These are phyloP conservation scores for Amanita inopinata DNA, from an alignment of 768 basidiomycete species.

Conservation along the genomic window DNA sequence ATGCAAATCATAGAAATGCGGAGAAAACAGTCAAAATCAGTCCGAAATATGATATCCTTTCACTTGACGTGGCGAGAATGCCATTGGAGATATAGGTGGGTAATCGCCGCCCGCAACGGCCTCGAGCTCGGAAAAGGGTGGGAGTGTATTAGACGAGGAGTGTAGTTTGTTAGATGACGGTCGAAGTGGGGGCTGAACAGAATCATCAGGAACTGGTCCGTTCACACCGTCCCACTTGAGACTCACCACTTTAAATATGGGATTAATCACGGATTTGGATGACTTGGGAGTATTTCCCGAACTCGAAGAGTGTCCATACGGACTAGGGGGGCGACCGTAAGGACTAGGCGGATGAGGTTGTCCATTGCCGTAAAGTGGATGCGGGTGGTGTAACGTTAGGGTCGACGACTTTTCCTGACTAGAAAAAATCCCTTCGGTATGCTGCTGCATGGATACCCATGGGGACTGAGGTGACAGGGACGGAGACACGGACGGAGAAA, in stretches of 20 bases:
- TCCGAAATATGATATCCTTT: slow-evolving; percentile 27
- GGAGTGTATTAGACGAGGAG: slow-evolving; percentile 42
- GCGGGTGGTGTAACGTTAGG: slow-evolving; percentile 26
- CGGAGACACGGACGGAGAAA: slow-evolving; percentile 55
- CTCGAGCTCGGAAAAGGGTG: slow-evolving; percentile 74
- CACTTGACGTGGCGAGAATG: slow-evolving; percentile 42
- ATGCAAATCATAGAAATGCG: slow-evolving; percentile 15
- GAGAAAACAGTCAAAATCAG: slow-evolving; percentile 17
- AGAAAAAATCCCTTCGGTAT: slow-evolving; percentile 23
- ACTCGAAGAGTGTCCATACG: slow-evolving; percentile 50
- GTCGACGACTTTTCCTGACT: slow-evolving; percentile 27
- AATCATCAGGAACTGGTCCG: slow-evolving; percentile 25
- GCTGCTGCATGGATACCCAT: slow-evolving; percentile 43
- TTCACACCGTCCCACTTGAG: slow-evolving; percentile 29
- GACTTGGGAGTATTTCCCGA: slow-evolving; percentile 54
- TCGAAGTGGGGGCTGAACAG: slow-evolving; percentile 43
- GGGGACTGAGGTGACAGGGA: slow-evolving; percentile 38
- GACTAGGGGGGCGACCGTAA: slow-evolving; percentile 41
- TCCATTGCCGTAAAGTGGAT: slow-evolving; percentile 26
- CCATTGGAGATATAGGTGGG: slow-evolving; percentile 68
- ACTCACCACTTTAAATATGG: slow-evolving; percentile 88
- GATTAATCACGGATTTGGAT: slow-evolving; percentile 66
- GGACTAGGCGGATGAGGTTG: slow-evolving; percentile 28
- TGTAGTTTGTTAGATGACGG: slow-evolving; percentile 21
- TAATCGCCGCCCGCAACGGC: slow-evolving; percentile 75